A percentile compares a stretch with the other conserved stretches of the same genome.
Evolutionary conservation across 2,329 filamentous ascomycete species (phyloP).

Genomic region (Hypoxylon sp.): DNA sequence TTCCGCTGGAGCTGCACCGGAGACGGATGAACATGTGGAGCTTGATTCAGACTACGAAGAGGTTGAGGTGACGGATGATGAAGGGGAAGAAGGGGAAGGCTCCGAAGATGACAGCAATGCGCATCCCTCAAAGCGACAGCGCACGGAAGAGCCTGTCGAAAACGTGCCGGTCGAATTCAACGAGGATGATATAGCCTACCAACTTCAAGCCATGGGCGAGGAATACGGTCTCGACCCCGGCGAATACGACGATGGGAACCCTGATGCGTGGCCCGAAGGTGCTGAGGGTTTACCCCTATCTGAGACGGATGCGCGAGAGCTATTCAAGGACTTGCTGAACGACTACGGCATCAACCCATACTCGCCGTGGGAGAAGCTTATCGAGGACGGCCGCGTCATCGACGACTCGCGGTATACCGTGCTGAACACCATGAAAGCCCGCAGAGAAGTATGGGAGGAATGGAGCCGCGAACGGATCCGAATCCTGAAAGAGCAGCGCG

Average conservation of each 20-base stretch:
- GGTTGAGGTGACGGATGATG: constrained; percentile 75
- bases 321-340: constrained; percentile 89
- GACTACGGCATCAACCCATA: constrained; percentile 89
- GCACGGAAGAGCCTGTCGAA: constrained; percentile 58
- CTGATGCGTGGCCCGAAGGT: constrained; percentile 77
- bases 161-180: constrained; percentile 81
- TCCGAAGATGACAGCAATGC: constrained; percentile 63
- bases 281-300: constrained; percentile 79
- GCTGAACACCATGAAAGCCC: constrained; percentile 82
- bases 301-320: constrained; percentile 79
- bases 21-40: constrained; percentile 63
- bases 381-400: constrained; percentile 85
- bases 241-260: constrained; percentile 78
- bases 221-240: constrained; percentile 85
- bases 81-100: constrained; percentile 66
- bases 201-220: constrained; percentile 89
- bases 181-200: constrained; percentile 94
- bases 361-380: constrained; percentile 89
- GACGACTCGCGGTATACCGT: constrained; percentile 91
- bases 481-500: constrained; percentile 78
- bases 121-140: constrained; percentile 64
- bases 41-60: constrained; percentile 84
- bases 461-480: constrained; percentile 87
- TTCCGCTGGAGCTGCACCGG: constrained; percentile 57
- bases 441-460: constrained; percentile 85